Conservation (phyloP, 106 monocot species). For the Allium fistulosum region DNA sequence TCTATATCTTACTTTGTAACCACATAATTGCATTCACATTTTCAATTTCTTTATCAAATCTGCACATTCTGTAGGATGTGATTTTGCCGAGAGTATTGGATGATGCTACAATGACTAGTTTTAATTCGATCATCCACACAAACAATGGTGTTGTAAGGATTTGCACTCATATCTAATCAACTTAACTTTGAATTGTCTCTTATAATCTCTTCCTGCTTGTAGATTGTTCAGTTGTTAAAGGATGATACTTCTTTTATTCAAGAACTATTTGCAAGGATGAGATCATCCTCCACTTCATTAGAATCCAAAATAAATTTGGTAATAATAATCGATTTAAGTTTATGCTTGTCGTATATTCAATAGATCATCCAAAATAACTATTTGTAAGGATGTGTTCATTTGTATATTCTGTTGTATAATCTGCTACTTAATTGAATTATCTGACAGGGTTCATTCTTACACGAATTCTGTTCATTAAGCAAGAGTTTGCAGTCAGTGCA, state of each 20-base stretch:
- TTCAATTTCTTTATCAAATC: not conserved
- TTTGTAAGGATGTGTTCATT: not conserved
- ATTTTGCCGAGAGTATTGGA: constrained; percentile 80
- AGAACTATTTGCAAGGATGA: constrained; percentile 79
- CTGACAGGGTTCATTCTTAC: constrained; percentile 71
- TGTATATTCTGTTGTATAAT: not conserved
- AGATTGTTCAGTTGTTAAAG: constrained; percentile 85
- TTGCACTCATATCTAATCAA: constrained; percentile 9
- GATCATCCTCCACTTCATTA: constrained; percentile 45
- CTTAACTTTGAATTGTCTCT: constrained; percentile 2
- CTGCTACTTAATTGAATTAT: not conserved
- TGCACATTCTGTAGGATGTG: constrained; percentile 54
- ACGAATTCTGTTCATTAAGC: constrained; percentile 81
- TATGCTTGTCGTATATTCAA: not conserved
- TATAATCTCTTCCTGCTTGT: constrained; percentile 1
- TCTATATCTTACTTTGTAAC: constrained; percentile 12
- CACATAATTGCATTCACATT: not conserved
- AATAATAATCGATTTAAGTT: constrained; percentile 9
- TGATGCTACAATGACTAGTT: constrained; percentile 63
- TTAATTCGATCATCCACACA: constrained; percentile 75
- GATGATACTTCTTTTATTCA: constrained; percentile 88
- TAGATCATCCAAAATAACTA: not conserved
- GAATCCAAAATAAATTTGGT: constrained; percentile 87
- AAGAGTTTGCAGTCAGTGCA: constrained; percentile 78
- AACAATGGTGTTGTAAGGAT: constrained; percentile 78